A percentile compares a stretch with the other conserved stretches of the same genome.
Conservation (phyloP, 371 early-diverging fungal genomes). For the Mortierella polycephala region DNA sequence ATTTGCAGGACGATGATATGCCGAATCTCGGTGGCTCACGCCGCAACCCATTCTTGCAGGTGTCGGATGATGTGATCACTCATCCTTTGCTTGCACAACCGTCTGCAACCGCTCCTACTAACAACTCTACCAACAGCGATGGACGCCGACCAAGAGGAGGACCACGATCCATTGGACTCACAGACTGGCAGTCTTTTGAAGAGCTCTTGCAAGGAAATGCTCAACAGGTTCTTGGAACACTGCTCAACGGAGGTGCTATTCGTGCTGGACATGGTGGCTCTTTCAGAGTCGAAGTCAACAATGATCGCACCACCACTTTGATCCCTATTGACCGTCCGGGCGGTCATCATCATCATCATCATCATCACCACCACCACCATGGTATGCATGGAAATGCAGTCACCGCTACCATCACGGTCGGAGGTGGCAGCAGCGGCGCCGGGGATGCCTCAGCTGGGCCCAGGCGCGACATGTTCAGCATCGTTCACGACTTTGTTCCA, state of each 20-base stretch:
- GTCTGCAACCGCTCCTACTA: constrained; percentile 40
- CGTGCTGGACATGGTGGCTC: constrained; percentile 57
- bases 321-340: constrained; percentile 42
- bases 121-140: constrained; percentile 2
- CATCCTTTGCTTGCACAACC: constrained; percentile 77
- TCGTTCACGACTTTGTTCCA: constrained; percentile 78
- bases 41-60: constrained; percentile 31
- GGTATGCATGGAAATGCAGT: not conserved
- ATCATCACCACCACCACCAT: constrained; percentile 27
- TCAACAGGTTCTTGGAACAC: constrained; percentile 71
- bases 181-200: constrained; percentile 75
- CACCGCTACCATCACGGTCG: constrained; percentile 21
- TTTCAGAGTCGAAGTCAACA: constrained; percentile 67
- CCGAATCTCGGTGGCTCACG: constrained; percentile 42
- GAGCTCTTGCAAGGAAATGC: constrained; percentile 78
- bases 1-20: constrained; percentile 46
- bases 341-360: constrained; percentile 3
- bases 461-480: constrained; percentile 58
- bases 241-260: constrained; percentile 61
- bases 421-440: constrained; percentile 1
- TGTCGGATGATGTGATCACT: constrained; percentile 67
- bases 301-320: constrained; percentile 53
- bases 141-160: constrained; percentile 34
- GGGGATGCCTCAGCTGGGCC: constrained; percentile 14
- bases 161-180: constrained; percentile 44